Evolutionary conservation across 257 asterid species (phyloP).

Genomic region (Ilex aquifolium): DNA sequence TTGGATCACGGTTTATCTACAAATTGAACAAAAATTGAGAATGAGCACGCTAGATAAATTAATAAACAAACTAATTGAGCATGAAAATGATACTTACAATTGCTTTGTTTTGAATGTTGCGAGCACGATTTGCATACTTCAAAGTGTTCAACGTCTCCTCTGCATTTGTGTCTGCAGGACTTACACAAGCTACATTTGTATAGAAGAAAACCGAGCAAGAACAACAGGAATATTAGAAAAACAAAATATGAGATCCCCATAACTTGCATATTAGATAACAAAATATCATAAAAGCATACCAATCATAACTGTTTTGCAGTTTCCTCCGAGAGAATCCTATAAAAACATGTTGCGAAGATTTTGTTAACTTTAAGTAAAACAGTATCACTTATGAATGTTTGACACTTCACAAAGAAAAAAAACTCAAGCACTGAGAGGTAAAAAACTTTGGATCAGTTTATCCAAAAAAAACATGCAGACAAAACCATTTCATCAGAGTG

Average conservation of each 20-base stretch:
- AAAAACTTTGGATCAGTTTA: too few relatives aligned
- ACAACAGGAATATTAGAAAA: neutral
- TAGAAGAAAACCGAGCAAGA: neutral
- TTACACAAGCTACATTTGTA: constrained; percentile 63
- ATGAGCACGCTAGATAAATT: neutral
- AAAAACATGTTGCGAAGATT: constrained; percentile 5
- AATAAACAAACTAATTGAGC: neutral
- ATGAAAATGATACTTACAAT: constrained; percentile 43
- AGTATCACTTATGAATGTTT: too few relatives aligned
- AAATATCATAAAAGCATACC: constrained; percentile 38
- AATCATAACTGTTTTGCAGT: constrained; percentile 96
- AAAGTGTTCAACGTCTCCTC: constrained; percentile 92
- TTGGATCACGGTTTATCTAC: constrained; percentile 89
- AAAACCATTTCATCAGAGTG: too few relatives aligned
- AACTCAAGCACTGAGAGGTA: too few relatives aligned
- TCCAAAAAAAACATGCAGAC: too few relatives aligned
- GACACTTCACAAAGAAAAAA: too few relatives aligned
- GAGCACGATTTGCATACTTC: constrained; percentile 92
- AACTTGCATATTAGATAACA: neutral
- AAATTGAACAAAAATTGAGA: constrained; percentile 10
- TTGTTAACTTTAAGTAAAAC: too few relatives aligned
- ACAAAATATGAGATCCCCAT: neutral
- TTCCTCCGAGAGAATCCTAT: constrained; percentile 98
- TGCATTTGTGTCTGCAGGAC: constrained; percentile 95
- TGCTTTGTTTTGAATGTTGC: constrained; percentile 93